Evolutionary conservation across 1,284 basidiomycete genomes (phyloP), one percentile per base, ranked within the genome.

Genomic region (Anthracocystis panici-leucophaei): DNA sequence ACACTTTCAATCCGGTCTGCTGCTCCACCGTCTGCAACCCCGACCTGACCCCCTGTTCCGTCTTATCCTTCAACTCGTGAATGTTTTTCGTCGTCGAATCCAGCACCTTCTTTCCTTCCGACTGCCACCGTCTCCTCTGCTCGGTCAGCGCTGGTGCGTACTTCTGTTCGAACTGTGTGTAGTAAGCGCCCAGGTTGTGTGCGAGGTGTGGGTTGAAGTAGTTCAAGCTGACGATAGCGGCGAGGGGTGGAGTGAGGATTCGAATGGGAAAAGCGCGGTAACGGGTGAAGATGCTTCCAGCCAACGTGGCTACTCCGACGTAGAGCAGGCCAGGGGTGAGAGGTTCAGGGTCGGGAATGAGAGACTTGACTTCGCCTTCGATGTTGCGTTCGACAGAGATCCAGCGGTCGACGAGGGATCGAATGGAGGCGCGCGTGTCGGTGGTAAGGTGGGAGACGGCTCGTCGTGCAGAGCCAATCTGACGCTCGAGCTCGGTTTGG

Each of bases 291-390:
- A 97, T 91, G 61, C 93, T 93, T 1, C 92, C 93, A 0, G 92
- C 92, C 50, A 97, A 90, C 4, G 93, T 91, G 1, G 93, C 91
- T 42, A 97, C 90, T 51, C 93, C 93, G 60, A 94, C 91, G 45
- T 84, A 84, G 38, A 84, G 74, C n/a, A 80, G 61, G 20, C 92
- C 93, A 1, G 95, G 95, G 7, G 91, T 94, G 41, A 97, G 89
- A 0, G 91, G 88, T 87, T 97, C 95, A 56, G 91, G 88, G 0
- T 90, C 89, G 1, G 92, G 90, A 25, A 93, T 87, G 78, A 97
- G 89, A 20, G 91, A 89, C 86, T 94, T 95, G 49, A 96, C 88
- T 68, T 93, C 91, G 67, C 78, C 63, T 48, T 84, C 82, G 35
- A 85, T 59, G 25, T 64, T 58, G 29, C 78, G 69, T 65, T 86